Evolutionary conservation across 2,329 filamentous ascomycete species (phyloP), one percentile per base, ranked within the genome.

Genomic region (Trichoderma hamatum): DNA sequence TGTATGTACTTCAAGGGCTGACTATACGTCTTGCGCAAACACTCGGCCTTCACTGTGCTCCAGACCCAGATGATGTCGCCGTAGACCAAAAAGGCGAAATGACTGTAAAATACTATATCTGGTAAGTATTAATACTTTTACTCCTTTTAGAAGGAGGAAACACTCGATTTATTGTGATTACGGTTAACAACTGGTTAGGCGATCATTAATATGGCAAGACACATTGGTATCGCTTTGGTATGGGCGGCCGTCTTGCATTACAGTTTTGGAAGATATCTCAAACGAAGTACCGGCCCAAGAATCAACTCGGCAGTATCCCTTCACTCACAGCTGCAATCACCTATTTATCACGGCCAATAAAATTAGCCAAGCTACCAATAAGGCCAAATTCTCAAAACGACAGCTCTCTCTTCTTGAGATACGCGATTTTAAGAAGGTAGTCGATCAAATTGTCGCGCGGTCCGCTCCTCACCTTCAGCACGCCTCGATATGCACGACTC

Each of bases 191-290:
- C 11, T 39, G 10, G 21, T 10, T 43, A 64, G 61, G 61, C 61
- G 61, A 55, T 36, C 46, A 14, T n/a, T 64, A 13, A 64, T 64
- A 64, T 64, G 61, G 61, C 61, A 64, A 36, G 49, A 64, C n/a
- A 64, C 61, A 1, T 10, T 64, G 19, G 32, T 64, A 9, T 64
- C 61, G 3, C 19, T 64, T 39, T 64, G 30, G 26, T 64, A 64
- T n/a, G 61, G 49, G 24, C 32, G 49, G 5, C 61, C 49, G 10
- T 64, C 46, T 10, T 64, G 61, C 19, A 39, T 64, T 28, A 30
- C 11, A 1, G 61, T 64, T 21, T 5, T 52, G 16, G 60, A 63
- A 26, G 60, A 63, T 11, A 36, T 63, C 30, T 49, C 61, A 3
- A 2, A 21, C 4, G 21, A 64, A 34, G 2, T 9, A 7, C 24